Percentiles rank a stretch among this genome's conserved stretches.
These are phyloP conservation scores for Rhynchosporium graminicola DNA, from an alignment of 2,329 filamentous ascomycete species.

Conservation along the genomic window DNA sequence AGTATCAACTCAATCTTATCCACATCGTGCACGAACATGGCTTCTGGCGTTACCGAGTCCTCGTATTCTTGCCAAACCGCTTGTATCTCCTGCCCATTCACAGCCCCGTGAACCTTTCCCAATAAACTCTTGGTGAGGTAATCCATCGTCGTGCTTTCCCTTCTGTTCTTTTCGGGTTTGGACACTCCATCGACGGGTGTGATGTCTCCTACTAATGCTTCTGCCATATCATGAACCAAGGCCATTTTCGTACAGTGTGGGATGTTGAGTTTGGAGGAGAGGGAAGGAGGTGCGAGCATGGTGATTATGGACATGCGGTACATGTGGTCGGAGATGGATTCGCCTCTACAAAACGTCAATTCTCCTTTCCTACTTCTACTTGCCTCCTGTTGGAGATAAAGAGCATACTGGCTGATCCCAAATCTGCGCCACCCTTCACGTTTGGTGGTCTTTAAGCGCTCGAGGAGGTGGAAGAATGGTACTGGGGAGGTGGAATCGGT, in stretches of 20 bases:
- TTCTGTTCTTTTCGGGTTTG: constrained; percentile 85
- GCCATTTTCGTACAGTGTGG: constrained; percentile 91
- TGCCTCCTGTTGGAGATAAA: background rate
- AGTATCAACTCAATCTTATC: constrained; percentile 95
- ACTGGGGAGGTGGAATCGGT: constrained; percentile 72
- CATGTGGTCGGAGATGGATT: constrained; percentile 98
- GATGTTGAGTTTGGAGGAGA: constrained; percentile 73
- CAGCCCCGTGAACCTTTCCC: constrained; percentile 71
- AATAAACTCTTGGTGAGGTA: constrained; percentile 74
- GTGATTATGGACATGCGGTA: constrained; percentile 98
- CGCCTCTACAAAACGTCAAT: constrained; percentile 55
- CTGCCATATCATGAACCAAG: constrained; percentile 96
- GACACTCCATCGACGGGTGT: constrained; percentile 85
- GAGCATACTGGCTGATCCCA: constrained; percentile 60
- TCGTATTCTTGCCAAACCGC: constrained; percentile 95
- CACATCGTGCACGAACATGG: constrained; percentile 89
- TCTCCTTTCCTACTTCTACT: background rate
- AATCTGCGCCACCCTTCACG: constrained; percentile 95
- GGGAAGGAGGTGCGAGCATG: constrained; percentile 79
- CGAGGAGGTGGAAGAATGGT: constrained; percentile 91
- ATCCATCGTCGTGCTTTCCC: constrained; percentile 89
- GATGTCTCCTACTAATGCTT: constrained; percentile 92
- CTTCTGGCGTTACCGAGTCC: constrained; percentile 79
- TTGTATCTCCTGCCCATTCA: constrained; percentile 69
- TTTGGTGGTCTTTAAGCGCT: constrained; percentile 93